Percentiles rank a stretch among this genome's conserved stretches.
Evolutionary conservation across 2,329 filamentous ascomycete genomes (phyloP).

Genomic region (Colletotrichum higginsianum): DNA sequence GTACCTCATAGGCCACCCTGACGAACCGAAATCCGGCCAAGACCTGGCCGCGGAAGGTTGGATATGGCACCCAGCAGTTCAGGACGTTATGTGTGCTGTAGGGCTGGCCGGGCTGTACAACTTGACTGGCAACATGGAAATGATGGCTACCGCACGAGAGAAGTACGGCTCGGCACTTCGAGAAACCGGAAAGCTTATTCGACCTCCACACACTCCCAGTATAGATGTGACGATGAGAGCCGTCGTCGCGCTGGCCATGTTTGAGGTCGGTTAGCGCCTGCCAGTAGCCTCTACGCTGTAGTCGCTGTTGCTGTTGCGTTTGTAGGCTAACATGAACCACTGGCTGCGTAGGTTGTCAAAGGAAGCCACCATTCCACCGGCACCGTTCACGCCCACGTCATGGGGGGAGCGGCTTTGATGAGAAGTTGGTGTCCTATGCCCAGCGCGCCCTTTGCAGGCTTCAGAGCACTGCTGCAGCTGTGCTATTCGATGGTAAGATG

Average conservation of each 20-base stretch:
- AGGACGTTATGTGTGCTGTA: conserved; percentile 69
- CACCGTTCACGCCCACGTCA: conserved; percentile 70
- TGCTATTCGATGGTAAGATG: conserved; percentile 68
- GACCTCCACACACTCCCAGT: conserved; percentile 50
- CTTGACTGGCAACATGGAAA: conserved; percentile 60
- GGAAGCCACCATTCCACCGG: conserved; percentile 62
- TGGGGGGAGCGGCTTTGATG: conserved; percentile 72
- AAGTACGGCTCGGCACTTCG: conserved; percentile 70
- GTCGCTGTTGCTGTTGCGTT: neutral
- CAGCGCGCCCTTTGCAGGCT: conserved; percentile 57
- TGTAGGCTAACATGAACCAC: conserved; percentile 42
- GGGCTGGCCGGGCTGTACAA: conserved; percentile 73
- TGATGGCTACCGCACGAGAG: conserved; percentile 63
- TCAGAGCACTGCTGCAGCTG: conserved; percentile 68
- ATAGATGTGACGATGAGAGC: conserved; percentile 64
- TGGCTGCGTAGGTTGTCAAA: conserved; percentile 58
- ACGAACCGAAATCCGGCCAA: conserved; percentile 59
- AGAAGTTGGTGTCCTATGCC: conserved; percentile 60
- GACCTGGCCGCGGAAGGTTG: conserved; percentile 55
- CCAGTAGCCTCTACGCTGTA: neutral
- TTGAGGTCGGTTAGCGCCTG: conserved; percentile 63
- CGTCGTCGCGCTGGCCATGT: conserved; percentile 72
- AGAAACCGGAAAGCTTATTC: conserved; percentile 60
- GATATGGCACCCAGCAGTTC: conserved; percentile 57
- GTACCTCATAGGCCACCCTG: conserved; percentile 66